Evolutionary conservation across 768 basidiomycete genomes (phyloP).

Genomic region (Boletus barrowsii): DNA sequence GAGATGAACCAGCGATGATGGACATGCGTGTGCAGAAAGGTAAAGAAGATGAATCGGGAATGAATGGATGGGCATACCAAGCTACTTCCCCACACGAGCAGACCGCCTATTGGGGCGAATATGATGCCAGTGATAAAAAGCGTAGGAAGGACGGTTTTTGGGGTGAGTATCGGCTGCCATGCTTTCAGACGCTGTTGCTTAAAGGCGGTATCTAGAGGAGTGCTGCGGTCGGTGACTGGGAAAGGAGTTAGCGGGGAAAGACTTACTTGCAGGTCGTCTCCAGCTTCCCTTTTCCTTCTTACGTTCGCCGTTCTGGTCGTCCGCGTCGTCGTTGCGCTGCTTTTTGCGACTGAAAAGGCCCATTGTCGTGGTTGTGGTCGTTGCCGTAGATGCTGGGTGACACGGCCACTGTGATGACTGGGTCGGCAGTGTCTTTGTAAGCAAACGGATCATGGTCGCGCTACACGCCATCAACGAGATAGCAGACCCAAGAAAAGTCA

Average conservation of each 20-base stretch:
- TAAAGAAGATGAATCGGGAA: constrained; percentile 20
- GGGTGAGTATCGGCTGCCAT: constrained; percentile 99
- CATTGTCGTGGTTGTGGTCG: constrained; percentile 37
- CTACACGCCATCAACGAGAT: constrained; percentile 48
- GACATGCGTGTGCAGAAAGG: constrained; percentile 1
- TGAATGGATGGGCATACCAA: constrained; percentile 41
- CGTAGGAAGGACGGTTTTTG: constrained; percentile 95
- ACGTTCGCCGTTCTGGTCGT: constrained; percentile 45
- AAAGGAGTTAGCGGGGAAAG: constrained; percentile 1
- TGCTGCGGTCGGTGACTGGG: constrained; percentile 14
- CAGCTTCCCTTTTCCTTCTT: constrained; percentile 86
- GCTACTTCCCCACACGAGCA: constrained; percentile 88
- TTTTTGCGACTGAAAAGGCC: constrained; percentile 58
- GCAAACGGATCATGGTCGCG: constrained; percentile 46
- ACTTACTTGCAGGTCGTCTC: constrained; percentile 78
- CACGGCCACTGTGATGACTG: constrained; percentile 12
- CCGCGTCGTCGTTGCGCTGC: constrained; percentile 29
- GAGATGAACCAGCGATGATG: not conserved
- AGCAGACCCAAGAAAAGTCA: constrained; percentile 43
- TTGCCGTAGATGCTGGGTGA: not conserved
- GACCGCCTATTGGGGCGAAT: constrained; percentile 94
- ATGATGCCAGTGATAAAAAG: constrained; percentile 92
- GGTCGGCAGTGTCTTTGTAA: constrained; percentile 13
- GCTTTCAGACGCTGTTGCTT: constrained; percentile 99
- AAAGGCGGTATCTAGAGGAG: constrained; percentile 83